Conservation (phyloP, 225 moss, liverwort and hornwort species). For the Asterella californica region DNA sequence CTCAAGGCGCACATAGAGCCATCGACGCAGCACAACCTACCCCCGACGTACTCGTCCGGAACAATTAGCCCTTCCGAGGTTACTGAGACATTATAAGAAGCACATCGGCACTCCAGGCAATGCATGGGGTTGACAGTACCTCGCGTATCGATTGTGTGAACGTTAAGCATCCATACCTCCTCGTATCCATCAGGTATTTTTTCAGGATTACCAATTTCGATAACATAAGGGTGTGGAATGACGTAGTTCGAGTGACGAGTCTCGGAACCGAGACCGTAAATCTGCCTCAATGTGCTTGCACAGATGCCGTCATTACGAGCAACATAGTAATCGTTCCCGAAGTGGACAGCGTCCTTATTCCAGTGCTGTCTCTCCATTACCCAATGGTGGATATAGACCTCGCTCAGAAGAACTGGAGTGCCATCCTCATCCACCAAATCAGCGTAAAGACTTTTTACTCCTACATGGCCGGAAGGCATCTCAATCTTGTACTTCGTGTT, state of each 20-base stretch:
- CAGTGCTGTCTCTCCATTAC: neutral
- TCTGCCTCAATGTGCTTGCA: neutral
- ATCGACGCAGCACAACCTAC: constrained; percentile 24
- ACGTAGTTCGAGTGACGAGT: constrained; percentile 22
- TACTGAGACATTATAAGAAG: constrained; percentile 19
- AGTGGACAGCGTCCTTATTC: neutral
- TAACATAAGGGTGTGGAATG: constrained; percentile 27
- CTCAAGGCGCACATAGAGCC: constrained; percentile 17
- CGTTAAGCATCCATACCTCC: constrained; percentile 32
- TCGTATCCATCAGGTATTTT: constrained; percentile 21
- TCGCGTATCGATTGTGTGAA: constrained; percentile 33
- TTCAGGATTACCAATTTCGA: constrained; percentile 24
- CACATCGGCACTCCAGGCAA: constrained; percentile 31
- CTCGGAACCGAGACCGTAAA: constrained; percentile 31
- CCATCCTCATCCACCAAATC: constrained; percentile 25
- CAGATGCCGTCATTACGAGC: constrained; percentile 25
- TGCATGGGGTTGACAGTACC: constrained; percentile 12
- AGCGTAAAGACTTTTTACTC: constrained; percentile 9
- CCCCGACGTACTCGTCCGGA: constrained; percentile 26
- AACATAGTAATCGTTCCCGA: neutral
- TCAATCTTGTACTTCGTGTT: neutral
- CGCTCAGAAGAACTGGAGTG: constrained; percentile 13
- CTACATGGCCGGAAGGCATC: constrained; percentile 28
- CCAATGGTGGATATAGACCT: constrained; percentile 23
- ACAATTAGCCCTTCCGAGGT: neutral